These are phyloP conservation scores for Polysphondylium violaceum DNA, from an alignment of 78 protist species.

Conservation along the genomic window DNA sequence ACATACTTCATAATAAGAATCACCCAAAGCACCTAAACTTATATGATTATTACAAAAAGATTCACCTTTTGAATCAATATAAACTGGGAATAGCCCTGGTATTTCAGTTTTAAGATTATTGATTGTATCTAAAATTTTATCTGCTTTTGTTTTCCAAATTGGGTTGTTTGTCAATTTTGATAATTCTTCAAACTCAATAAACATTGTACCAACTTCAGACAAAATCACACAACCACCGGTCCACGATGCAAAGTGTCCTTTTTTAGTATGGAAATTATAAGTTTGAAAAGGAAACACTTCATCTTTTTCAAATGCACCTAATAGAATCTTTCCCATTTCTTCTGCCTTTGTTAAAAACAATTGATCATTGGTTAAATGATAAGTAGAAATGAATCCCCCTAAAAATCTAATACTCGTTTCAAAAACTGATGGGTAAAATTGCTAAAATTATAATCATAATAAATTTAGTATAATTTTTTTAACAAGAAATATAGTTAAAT, in stretches of 20 bases:
- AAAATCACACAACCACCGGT: slow-evolving; percentile 74
- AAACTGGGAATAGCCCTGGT: slow-evolving; percentile 33
- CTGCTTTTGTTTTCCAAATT: not conserved
- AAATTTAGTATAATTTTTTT: not conserved
- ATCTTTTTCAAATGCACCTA: slow-evolving; percentile 40
- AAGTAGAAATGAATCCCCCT: slow-evolving; percentile 90
- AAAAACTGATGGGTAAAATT: slow-evolving; percentile 74
- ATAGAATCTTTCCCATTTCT: slow-evolving; percentile 86
- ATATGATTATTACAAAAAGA: slow-evolving; percentile 10
- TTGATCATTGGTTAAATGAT: slow-evolving; percentile 85
- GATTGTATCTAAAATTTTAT: not conserved
- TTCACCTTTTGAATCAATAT: not conserved
- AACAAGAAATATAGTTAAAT: not conserved
- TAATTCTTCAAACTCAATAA: slow-evolving; percentile 88
- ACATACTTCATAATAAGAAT: slow-evolving; percentile 95
- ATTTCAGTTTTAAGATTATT: not conserved
- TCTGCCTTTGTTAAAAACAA: slow-evolving; percentile 78
- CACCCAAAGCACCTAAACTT: slow-evolving; percentile 84
- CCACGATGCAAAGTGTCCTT: too few relatives aligned
- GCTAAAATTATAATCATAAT: slow-evolving; percentile 5
- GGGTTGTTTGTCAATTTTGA: slow-evolving; percentile 80
- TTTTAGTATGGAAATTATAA: too few relatives aligned
- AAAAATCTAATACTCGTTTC: slow-evolving; percentile 91
- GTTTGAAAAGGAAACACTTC: slow-evolving; percentile 4
- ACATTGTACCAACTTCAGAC: slow-evolving; percentile 90